phyloP scores from a whole-genome alignment of 1,284 basidiomycete species.

The Irpex sp. region DNA sequence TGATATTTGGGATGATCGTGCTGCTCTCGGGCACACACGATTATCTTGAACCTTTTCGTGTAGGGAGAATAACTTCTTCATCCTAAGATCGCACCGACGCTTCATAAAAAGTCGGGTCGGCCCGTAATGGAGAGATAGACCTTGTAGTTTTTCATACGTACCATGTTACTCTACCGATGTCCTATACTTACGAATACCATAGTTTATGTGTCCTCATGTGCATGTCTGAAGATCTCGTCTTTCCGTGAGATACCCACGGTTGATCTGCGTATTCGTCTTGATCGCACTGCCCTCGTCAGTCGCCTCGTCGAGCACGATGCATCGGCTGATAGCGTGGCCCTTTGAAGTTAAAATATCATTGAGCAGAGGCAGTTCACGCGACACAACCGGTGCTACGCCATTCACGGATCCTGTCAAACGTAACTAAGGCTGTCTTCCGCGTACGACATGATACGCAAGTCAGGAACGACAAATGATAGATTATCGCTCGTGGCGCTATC shows the following conservation, averaged over 20 bases:
- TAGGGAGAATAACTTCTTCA: slow-evolving; percentile 46
- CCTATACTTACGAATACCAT: too few species aligned
- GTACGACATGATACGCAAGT: background rate
- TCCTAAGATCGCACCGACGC: slow-evolving; percentile 43
- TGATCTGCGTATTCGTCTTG: too few species aligned
- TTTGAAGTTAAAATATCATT: too few species aligned
- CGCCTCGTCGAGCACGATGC: too few species aligned
- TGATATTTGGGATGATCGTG: slow-evolving; percentile 65
- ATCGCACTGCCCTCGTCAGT: too few species aligned
- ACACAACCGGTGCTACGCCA: background rate
- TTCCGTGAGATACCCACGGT: too few species aligned
- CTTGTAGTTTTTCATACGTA: background rate
- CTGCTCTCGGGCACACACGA: slow-evolving; percentile 27
- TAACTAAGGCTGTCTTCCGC: background rate
- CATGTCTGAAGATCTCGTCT: too few species aligned
- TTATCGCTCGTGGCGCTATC: background rate
- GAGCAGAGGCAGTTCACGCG: background rate
- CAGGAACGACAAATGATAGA: background rate
- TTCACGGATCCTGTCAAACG: background rate
- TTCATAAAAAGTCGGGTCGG: slow-evolving; percentile 37
- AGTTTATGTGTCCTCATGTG: too few species aligned
- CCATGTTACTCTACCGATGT: too few species aligned
- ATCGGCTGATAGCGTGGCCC: too few species aligned
- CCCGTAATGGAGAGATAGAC: slow-evolving; percentile 54
- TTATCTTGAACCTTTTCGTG: slow-evolving; percentile 47